phyloP scores from a whole-genome alignment of 2,329 filamentous ascomycete genomes.

The Talaromyces sp. region DNA sequence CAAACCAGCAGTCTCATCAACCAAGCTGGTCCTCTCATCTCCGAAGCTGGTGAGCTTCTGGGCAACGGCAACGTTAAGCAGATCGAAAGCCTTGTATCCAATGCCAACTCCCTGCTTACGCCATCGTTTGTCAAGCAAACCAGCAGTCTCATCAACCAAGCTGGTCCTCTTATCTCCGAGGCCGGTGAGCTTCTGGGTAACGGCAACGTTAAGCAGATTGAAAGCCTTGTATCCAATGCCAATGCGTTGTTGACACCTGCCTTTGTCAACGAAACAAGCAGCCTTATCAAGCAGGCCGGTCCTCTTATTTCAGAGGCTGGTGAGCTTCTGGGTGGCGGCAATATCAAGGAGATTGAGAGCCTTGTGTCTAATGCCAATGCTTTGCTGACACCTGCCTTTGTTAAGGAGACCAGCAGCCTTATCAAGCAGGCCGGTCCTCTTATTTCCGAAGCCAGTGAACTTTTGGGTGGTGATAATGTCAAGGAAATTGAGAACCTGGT shows the following conservation, averaged over 20 bases:
- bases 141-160: slow-evolving; percentile 7
- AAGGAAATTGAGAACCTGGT: slow-evolving; percentile 10
- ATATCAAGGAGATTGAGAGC: slow-evolving; percentile 16
- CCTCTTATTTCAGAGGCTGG: slow-evolving; percentile 1
- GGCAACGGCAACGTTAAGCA: slow-evolving; percentile 24
- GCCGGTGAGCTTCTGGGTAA: slow-evolving; percentile 25
- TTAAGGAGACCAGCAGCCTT: background rate
- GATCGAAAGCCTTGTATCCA: slow-evolving; percentile 14
- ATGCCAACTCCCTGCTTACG: slow-evolving; percentile 15
- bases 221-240: slow-evolving; percentile 15
- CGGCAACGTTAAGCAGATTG: slow-evolving; percentile 23
- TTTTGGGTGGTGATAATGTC: slow-evolving; percentile 12
- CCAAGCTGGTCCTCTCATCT: slow-evolving; percentile 14
- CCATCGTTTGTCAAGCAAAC: slow-evolving; percentile 17
- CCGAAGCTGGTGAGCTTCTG: slow-evolving; percentile 24
- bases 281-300: slow-evolving; percentile 4
- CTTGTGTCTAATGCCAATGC: slow-evolving; percentile 16
- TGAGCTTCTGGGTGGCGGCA: slow-evolving; percentile 13
- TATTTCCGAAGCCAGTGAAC: slow-evolving; percentile 19
- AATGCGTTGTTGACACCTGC: slow-evolving; percentile 17
- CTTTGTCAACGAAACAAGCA: slow-evolving; percentile 8
- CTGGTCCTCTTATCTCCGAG: slow-evolving; percentile 8
- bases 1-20: slow-evolving; percentile 4
- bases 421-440: slow-evolving; percentile 12
- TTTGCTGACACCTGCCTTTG: slow-evolving; percentile 3